Conservation (phyloP, 805 yeast species). For the Candida corydali region DNA sequence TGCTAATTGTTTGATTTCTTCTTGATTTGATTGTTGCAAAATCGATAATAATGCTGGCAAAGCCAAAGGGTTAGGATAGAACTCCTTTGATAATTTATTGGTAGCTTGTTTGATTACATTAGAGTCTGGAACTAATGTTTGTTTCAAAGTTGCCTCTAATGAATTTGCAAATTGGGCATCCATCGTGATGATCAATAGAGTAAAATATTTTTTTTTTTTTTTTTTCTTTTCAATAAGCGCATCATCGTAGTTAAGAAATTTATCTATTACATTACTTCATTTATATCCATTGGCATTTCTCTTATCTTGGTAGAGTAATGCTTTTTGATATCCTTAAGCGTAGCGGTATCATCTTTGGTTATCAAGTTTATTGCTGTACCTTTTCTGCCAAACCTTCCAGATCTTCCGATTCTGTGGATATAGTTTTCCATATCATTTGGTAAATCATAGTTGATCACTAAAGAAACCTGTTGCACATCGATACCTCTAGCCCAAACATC, state of each 20-base stretch:
- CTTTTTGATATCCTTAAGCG: conserved; percentile 69
- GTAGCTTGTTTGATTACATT: conserved; percentile 82
- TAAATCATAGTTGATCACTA: conserved; percentile 92
- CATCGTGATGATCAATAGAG: conserved; percentile 34
- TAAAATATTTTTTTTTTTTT: conserved; percentile 2
- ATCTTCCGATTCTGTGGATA: conserved; percentile 96
- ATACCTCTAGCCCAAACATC: conserved; percentile 98
- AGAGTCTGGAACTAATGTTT: conserved; percentile 78
- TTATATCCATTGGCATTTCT: conserved; percentile 77
- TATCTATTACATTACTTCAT: conserved; percentile 23
- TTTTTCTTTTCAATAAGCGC: neutral
- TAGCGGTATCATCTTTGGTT: conserved; percentile 71
- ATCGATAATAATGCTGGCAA: conserved; percentile 82
- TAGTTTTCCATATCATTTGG: conserved; percentile 93
- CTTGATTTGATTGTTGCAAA: conserved; percentile 63
- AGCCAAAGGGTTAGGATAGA: conserved; percentile 65
- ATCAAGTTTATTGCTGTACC: conserved; percentile 96
- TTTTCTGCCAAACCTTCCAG: conserved; percentile 97
- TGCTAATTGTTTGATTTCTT: conserved; percentile 82
- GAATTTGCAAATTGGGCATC: conserved; percentile 66
- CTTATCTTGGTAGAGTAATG: conserved; percentile 71
- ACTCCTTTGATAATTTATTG: conserved; percentile 63
- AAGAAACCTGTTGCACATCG: conserved; percentile 95
- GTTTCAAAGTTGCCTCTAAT: conserved; percentile 74
- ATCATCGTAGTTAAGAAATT: too few species aligned